Conservation (phyloP, 2,329 filamentous ascomycete genomes). For the Huntiella omanensis region DNA sequence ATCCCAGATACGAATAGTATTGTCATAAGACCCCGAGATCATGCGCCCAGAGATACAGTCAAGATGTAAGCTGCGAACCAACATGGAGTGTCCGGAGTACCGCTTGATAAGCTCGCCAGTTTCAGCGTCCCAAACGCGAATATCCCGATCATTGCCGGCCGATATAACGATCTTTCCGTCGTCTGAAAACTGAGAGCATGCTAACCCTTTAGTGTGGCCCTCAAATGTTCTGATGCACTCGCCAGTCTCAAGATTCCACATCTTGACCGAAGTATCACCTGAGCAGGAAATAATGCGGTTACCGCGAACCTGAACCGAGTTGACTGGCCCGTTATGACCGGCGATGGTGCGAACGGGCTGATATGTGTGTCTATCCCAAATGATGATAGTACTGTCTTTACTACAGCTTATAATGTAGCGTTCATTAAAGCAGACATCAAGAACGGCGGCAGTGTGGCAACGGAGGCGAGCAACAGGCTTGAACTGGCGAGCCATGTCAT, state of each 20-base stretch:
- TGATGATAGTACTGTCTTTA: constrained; percentile 83
- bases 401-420: constrained; percentile 91
- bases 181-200: constrained; percentile 89
- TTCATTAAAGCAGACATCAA: constrained; percentile 85
- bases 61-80: constrained; percentile 80
- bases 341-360: constrained; percentile 56
- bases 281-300: constrained; percentile 86
- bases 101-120: constrained; percentile 69
- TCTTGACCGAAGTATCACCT: constrained; percentile 78
- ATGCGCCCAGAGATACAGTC: constrained; percentile 74
- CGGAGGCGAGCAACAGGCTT: constrained; percentile 58
- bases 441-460: constrained; percentile 69
- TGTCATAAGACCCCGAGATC: constrained; percentile 84
- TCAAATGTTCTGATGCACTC: constrained; percentile 77
- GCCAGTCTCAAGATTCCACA: constrained; percentile 87
- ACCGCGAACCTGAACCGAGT: constrained; percentile 85
- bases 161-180: constrained; percentile 87
- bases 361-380: constrained; percentile 78
- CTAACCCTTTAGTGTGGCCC: constrained; percentile 80
- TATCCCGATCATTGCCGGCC: constrained; percentile 86
- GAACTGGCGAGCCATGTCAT: constrained; percentile 65
- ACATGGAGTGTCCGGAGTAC: constrained; percentile 63
- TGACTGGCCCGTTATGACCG: constrained; percentile 82
- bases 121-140: constrained; percentile 89
- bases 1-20: constrained; percentile 87